A percentile compares a stretch with the other conserved stretches of the same genome.
These are phyloP conservation scores for Pyricularia sp. DNA, from an alignment of 2,329 filamentous ascomycete genomes.

Conservation along the genomic window DNA sequence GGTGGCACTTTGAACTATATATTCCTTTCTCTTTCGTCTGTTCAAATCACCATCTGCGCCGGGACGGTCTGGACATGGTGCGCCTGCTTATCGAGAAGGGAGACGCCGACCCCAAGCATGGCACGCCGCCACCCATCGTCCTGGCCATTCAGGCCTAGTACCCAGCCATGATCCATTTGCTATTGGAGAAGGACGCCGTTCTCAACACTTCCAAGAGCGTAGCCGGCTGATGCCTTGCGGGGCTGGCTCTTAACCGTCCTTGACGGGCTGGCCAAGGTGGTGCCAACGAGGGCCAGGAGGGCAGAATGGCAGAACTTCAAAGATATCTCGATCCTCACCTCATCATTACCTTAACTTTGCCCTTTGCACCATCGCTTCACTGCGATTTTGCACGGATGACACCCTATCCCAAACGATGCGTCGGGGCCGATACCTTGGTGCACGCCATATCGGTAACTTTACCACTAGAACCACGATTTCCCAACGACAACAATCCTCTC, in stretches of 20 bases:
- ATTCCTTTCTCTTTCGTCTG: no score
- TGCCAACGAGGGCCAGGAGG: conserved; percentile 21
- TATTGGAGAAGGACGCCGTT: background rate
- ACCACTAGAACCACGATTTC: no score
- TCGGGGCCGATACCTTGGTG: no score
- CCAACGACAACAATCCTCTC: no score
- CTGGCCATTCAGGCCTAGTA: background rate
- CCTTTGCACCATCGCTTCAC: no score
- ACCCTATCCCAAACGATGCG: no score
- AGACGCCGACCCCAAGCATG: background rate
- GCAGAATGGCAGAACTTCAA: conserved; percentile 24
- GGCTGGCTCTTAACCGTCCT: conserved; percentile 15
- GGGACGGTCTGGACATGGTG: background rate
- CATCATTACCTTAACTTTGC: no score
- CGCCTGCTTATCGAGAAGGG: background rate
- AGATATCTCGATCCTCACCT: no score
- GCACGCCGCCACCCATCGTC: background rate
- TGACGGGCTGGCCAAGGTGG: conserved; percentile 20
- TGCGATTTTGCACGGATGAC: no score
- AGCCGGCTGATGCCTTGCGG: conserved; percentile 17
- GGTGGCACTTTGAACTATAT: no score
- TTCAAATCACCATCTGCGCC: no score
- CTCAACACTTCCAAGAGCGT: conserved; percentile 1
- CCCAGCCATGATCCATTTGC: background rate
- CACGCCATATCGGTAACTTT: no score